Conservation (phyloP, 2,329 filamentous ascomycete genomes). For the Drechslerella dactyloides region DNA sequence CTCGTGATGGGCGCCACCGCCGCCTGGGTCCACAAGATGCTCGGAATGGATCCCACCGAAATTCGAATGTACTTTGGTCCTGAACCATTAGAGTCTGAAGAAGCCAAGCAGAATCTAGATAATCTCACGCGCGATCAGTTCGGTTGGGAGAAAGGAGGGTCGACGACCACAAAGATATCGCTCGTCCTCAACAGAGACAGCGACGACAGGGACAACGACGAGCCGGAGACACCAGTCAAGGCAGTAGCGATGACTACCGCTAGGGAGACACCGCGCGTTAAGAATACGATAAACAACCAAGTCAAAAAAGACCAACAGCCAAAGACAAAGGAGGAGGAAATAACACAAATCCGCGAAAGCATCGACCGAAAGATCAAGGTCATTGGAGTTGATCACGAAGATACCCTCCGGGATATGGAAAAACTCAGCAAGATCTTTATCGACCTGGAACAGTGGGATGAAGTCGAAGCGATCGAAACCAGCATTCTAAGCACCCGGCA, state of each 20-base stretch:
- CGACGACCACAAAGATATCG: background rate
- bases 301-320: background rate
- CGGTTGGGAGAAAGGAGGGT: background rate
- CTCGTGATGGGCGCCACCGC: constrained; percentile 16
- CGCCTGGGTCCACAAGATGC: constrained; percentile 25
- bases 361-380: constrained; percentile 9
- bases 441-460: background rate
- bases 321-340: constrained; percentile 5
- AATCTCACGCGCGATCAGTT: background rate
- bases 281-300: background rate
- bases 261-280: background rate
- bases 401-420: constrained; percentile 16
- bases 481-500: constrained; percentile 12
- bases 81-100: background rate
- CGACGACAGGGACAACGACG: background rate
- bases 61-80: background rate
- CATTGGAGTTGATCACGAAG: constrained; percentile 18
- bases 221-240: too few species aligned
- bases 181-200: background rate
- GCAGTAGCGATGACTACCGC: too few species aligned
- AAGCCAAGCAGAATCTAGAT: background rate
- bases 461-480: background rate
- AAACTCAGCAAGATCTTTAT: constrained; percentile 6
- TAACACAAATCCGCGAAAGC: constrained; percentile 1
- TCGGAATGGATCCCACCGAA: constrained; percentile 7